phyloP scores from a whole-genome alignment of 495 filamentous ascomycete species.

The Melanomma pulvis-pyrius region DNA sequence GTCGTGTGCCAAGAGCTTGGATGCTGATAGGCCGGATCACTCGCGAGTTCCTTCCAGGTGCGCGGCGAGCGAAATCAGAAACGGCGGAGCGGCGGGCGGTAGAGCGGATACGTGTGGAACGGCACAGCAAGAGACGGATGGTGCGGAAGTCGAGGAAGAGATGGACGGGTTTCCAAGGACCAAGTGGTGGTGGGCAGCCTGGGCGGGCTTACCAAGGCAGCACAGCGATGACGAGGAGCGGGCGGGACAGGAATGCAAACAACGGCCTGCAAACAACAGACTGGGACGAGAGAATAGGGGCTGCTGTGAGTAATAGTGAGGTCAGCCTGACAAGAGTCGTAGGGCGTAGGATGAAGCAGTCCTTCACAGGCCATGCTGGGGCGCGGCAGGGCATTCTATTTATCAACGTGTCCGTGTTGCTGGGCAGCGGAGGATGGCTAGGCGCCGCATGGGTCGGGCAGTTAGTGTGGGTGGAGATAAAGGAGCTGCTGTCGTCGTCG shows the following conservation, averaged over 20 bases:
- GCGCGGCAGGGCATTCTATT: slow-evolving; percentile 8
- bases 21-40: slow-evolving; percentile 11
- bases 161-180: background rate
- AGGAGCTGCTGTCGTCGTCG: slow-evolving; percentile 2
- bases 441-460: slow-evolving; percentile 8
- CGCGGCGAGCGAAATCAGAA: slow-evolving; percentile 9
- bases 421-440: slow-evolving; percentile 16
- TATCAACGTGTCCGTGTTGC: slow-evolving; percentile 23
- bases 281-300: too few relatives aligned
- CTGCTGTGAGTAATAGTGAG: background rate
- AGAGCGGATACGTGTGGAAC: slow-evolving; percentile 4
- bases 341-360: background rate
- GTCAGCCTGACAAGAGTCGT: slow-evolving; percentile 29
- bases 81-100: background rate
- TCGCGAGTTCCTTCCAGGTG: background rate
- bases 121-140: background rate
- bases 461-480: slow-evolving; percentile 20
- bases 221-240: background rate
- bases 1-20: slow-evolving; percentile 13
- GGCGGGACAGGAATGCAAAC: too few relatives aligned
- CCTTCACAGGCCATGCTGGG: background rate
- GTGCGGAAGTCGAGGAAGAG: slow-evolving; percentile 1
- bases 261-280: too few relatives aligned
- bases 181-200: slow-evolving; percentile 11
- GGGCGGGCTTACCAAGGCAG: slow-evolving; percentile 11